A percentile compares a stretch with the other conserved stretches of the same genome.
Conservation (phyloP, 441 rosid species). For the Arabidopsis hybrid region DNA sequence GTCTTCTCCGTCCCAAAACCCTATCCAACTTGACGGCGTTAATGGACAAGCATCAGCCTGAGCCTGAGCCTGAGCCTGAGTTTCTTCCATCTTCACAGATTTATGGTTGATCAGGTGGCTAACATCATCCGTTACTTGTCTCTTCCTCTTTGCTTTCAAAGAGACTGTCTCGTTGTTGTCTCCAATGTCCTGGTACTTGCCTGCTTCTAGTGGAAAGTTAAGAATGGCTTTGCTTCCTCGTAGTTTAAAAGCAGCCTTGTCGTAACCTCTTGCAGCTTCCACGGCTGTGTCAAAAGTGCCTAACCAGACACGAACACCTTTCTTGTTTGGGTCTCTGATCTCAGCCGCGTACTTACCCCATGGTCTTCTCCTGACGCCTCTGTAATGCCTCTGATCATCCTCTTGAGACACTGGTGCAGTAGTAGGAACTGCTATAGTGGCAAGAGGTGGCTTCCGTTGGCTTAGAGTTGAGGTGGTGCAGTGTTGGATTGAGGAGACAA, state of each 20-base stretch:
- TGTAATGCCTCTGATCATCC: conserved; percentile 53
- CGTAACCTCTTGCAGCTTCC: conserved; percentile 64
- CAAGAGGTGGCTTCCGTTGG: conserved; percentile 65
- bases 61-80: conserved; percentile 25
- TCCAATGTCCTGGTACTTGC: conserved; percentile 34
- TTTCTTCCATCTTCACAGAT: conserved; percentile 52
- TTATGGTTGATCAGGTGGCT: conserved; percentile 42
- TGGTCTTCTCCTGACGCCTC: conserved; percentile 63
- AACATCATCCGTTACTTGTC: conserved; percentile 41
- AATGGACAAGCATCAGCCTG: conserved; percentile 47
- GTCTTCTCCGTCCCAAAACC: conserved; percentile 67
- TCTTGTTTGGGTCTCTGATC: conserved; percentile 66
- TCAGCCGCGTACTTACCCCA: conserved; percentile 72
- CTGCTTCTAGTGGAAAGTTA: conserved; percentile 70
- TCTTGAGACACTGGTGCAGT: conserved; percentile 1
- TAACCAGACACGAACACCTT: conserved; percentile 63
- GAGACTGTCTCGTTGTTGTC: background rate
- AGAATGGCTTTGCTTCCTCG: conserved; percentile 66
- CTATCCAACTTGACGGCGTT: conserved; percentile 81
- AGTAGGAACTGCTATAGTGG: conserved; percentile 47
- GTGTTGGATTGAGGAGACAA: conserved; percentile 36
- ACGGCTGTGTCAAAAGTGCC: conserved; percentile 66
- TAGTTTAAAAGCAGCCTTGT: conserved; percentile 59
- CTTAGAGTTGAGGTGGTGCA: conserved; percentile 50
- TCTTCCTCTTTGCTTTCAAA: conserved; percentile 54